Percentiles rank a stretch among this genome's conserved stretches.
These are phyloP conservation scores for Candida germanica DNA, from an alignment of 805 yeast species.

Conservation along the genomic window DNA sequence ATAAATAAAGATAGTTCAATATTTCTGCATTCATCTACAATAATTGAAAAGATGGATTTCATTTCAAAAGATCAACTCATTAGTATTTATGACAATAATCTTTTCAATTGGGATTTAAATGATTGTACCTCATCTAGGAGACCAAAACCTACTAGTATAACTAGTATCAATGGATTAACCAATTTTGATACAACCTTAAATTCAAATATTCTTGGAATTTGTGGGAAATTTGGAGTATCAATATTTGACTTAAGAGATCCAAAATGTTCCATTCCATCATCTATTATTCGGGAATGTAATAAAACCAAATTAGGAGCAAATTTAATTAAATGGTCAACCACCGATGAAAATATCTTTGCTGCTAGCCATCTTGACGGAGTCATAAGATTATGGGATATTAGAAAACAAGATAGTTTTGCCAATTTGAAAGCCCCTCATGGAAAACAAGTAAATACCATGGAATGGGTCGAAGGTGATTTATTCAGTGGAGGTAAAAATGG, in stretches of 20 bases:
- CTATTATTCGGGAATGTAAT: slow-evolving; percentile 12
- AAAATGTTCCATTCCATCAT: slow-evolving; percentile 32
- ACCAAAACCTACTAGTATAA: slow-evolving; percentile 52
- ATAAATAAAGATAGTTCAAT: slow-evolving; percentile 24
- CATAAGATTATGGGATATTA: slow-evolving; percentile 72
- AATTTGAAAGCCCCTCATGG: slow-evolving; percentile 55
- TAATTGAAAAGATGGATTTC: slow-evolving; percentile 27
- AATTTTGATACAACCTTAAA: slow-evolving; percentile 50
- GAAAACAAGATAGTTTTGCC: slow-evolving; percentile 55
- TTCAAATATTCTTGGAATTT: slow-evolving; percentile 56
- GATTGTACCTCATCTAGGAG: slow-evolving; percentile 28
- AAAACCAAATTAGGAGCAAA: slow-evolving; percentile 31
- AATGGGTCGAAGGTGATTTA: slow-evolving; percentile 57
- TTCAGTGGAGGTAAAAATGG: slow-evolving; percentile 66
- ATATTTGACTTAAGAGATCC: slow-evolving; percentile 64
- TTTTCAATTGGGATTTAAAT: slow-evolving; percentile 75
- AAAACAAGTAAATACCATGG: slow-evolving; percentile 47
- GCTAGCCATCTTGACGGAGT: slow-evolving; percentile 57
- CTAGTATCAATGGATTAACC: slow-evolving; percentile 48
- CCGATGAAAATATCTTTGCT: slow-evolving; percentile 59
- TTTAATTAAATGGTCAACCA: slow-evolving; percentile 60
- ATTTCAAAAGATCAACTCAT: slow-evolving; percentile 44
- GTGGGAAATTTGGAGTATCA: slow-evolving; percentile 73
- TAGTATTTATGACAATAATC: slow-evolving; percentile 62
- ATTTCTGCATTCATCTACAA: slow-evolving; percentile 18